These are phyloP conservation scores for Exophiala phaeomuriformis DNA, from an alignment of 2,329 filamentous ascomycete genomes.

Conservation along the genomic window DNA sequence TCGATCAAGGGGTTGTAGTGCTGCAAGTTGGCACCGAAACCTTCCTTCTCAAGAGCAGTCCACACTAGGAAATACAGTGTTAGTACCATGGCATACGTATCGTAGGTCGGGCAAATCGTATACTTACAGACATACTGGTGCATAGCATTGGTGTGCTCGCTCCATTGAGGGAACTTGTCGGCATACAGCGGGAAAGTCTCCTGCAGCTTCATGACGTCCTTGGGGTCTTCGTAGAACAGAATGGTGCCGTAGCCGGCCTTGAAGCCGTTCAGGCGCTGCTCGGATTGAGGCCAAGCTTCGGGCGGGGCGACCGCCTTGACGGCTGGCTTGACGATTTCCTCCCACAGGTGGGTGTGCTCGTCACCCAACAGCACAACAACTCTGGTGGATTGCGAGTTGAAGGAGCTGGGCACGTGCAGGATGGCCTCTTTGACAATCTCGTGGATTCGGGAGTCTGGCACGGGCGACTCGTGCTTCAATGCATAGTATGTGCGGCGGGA, in stretches of 20 bases:
- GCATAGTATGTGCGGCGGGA: conserved; percentile 22
- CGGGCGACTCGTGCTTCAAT: conserved; percentile 17
- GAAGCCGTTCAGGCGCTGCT: conserved; percentile 19
- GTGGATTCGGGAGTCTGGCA: conserved; percentile 21
- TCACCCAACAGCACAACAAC: conserved; percentile 69
- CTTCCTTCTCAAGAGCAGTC: conserved; percentile 75
- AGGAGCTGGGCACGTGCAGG: conserved; percentile 56
- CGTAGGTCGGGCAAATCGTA: not conserved
- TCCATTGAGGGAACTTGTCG: conserved; percentile 72
- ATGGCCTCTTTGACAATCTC: conserved; percentile 20
- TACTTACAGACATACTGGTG: conserved; percentile 38
- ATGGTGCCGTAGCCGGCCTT: conserved; percentile 65
- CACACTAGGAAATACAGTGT: conserved; percentile 50
- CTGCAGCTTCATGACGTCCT: conserved; percentile 49
- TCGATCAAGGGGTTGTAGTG: conserved; percentile 89
- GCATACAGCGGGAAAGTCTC: conserved; percentile 56
- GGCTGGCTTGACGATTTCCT: conserved; percentile 31
- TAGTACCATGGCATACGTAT: not conserved
- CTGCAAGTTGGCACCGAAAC: conserved; percentile 81
- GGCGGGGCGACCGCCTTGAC: conserved; percentile 19
- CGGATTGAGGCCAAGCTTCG: conserved; percentile 12
- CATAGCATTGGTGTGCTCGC: conserved; percentile 71
- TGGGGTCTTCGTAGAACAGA: conserved; percentile 78
- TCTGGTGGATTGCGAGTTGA: conserved; percentile 83
- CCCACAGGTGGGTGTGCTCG: conserved; percentile 86